Percentiles rank a stretch among this genome's conserved stretches.
phyloP scores from a whole-genome alignment of 2,329 filamentous ascomycete genomes.

The Shiraia bambusicola region DNA sequence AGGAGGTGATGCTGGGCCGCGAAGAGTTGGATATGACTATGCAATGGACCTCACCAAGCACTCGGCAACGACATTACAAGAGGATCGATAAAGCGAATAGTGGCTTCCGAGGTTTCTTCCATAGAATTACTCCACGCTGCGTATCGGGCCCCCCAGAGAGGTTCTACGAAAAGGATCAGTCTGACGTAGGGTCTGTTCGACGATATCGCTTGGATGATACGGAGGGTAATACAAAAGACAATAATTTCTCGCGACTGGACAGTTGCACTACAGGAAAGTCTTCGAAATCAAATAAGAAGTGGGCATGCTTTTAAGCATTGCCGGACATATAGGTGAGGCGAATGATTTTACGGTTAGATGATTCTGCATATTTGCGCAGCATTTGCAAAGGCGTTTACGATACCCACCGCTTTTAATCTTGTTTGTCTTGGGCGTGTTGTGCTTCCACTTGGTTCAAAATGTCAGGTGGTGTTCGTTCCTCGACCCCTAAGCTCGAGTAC shows the following conservation, averaged over 20 bases:
- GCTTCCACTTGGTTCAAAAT: too few relatives aligned
- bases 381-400: slow-evolving; percentile 27
- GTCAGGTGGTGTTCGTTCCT: too few relatives aligned
- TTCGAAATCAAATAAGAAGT: slow-evolving; percentile 19
- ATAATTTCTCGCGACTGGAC: slow-evolving; percentile 17
- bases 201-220: slow-evolving; percentile 39
- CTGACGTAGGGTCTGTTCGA: slow-evolving; percentile 41
- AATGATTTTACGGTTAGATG: slow-evolving; percentile 5
- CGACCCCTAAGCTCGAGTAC: too few relatives aligned
- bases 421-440: slow-evolving; percentile 2
- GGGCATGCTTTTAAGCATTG: slow-evolving; percentile 29
- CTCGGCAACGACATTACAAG: slow-evolving; percentile 39
- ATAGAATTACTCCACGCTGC: slow-evolving; percentile 35
- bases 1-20: slow-evolving; percentile 10
- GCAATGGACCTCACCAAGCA: slow-evolving; percentile 43
- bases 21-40: slow-evolving; percentile 32
- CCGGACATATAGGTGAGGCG: slow-evolving; percentile 1
- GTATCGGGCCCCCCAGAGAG: slow-evolving; percentile 34
- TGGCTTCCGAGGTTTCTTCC: slow-evolving; percentile 39
- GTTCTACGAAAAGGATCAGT: slow-evolving; percentile 42
- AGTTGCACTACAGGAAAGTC: slow-evolving; percentile 14
- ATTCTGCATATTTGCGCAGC: slow-evolving; percentile 24
- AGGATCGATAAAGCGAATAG: slow-evolving; percentile 42
- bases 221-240: slow-evolving; percentile 26
- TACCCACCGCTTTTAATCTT: slow-evolving; percentile 31